Evolutionary conservation across 768 basidiomycete species (phyloP), one percentile per base, ranked within the genome.

Genomic region (Exsudoporus frostii): DNA sequence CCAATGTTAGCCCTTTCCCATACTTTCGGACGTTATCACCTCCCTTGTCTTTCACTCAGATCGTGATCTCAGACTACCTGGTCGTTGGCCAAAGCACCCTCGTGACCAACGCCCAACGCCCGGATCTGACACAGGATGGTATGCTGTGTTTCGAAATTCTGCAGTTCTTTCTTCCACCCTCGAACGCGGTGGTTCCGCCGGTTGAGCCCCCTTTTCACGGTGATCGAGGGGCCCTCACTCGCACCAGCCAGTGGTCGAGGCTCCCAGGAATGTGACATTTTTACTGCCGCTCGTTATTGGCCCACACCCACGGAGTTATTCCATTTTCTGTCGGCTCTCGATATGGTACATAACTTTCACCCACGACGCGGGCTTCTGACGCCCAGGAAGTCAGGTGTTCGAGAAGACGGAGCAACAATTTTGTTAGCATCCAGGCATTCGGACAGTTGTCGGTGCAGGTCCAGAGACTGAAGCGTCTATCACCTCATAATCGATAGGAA

Each of bases 401-500:
- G 37, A 48, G 57, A 51, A 46, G 62, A 43, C 46, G 36, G 48
- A 45, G 44, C 9, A 22, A 19, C 17, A 4, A 13, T 14, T 14
- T 30, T 30, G 29, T 5, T 20, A 14, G 44, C 39, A 51, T 48
- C 42, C 37, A 43, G 45, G 40, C 41, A 38, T 19, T 32, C 41
- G 44, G 34, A 30, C 59, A 45, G 45, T 22, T 42, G 22, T 25
- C 41, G 19, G 44, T 19, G 27, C 8, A 19, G 32, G 20, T 17
- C 17, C 20, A 27, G 8, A 48, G 46, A 5, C 15, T 5, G 36
- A 25, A 20, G 44, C n/a, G 24, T 46, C 32, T 37, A 37, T 30
- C 33, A 36, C 20, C 22, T 19, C 14, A 17, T 13, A 25, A 63
- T 65, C 60, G 62, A 63, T 59, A 51, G 62, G 49, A 43, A 61